These are phyloP conservation scores for Casuarina cunninghamiana DNA, from an alignment of 306 rosid species.

Conservation along the genomic window DNA sequence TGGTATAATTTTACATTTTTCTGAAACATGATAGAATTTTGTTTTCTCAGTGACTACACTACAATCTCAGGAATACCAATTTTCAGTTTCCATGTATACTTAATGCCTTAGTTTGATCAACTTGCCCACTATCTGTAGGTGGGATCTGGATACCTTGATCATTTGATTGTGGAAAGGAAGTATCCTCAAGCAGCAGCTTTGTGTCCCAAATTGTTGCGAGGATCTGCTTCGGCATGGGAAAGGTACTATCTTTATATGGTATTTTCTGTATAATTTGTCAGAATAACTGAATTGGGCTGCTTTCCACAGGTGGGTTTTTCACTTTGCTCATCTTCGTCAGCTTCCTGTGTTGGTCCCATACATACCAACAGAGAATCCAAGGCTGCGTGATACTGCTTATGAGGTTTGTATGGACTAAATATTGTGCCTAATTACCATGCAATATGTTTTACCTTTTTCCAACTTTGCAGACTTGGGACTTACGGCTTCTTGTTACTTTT, in stretches of 20 bases:
- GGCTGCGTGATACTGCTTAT: conserved; percentile 90
- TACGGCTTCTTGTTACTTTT: conserved; percentile 23
- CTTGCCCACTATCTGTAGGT: conserved; percentile 56
- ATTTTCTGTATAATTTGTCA: conserved; percentile 12
- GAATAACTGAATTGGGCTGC: conserved; percentile 32
- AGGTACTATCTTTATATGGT: conserved; percentile 50
- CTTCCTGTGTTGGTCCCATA: conserved; percentile 92
- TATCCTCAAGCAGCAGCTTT: conserved; percentile 90
- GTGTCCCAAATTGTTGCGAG: conserved; percentile 87
- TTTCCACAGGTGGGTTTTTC: conserved; percentile 91
- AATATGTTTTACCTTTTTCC: conserved; percentile 7
- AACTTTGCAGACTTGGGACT: conserved; percentile 15
- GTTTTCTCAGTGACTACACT: not conserved
- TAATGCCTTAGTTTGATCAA: conserved; percentile 2
- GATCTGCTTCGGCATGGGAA: conserved; percentile 97
- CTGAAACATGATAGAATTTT: not conserved
- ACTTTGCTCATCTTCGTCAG: conserved; percentile 97
- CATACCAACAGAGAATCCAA: conserved; percentile 82
- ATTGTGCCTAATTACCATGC: conserved; percentile 2
- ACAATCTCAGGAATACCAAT: not conserved
- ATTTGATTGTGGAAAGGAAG: conserved; percentile 94
- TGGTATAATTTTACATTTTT: not conserved
- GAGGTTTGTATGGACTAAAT: conserved; percentile 64
- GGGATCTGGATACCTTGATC: conserved; percentile 94
- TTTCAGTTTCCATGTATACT: not conserved